Evolutionary conservation across 805 yeast species (phyloP), one percentile per base, ranked within the genome.

Genomic region (Debaryomyces castellii): DNA sequence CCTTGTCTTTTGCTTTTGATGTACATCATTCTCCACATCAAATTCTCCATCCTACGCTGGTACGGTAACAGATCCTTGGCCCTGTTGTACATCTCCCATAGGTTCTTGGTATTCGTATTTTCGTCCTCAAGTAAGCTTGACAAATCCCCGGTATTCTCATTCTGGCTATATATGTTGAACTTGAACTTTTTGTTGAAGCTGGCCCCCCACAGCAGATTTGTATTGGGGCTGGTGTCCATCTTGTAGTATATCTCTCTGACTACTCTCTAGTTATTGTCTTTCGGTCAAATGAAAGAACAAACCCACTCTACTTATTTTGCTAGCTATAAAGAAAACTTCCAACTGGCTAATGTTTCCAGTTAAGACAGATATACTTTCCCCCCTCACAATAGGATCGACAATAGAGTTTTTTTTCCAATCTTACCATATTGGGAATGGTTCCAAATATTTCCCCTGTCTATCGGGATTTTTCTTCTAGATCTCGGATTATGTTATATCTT

Each of bases 11-110:
- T 47, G 44, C 51, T 47, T 42, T 61, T 62, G 52, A 85, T 69
- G 37, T 76, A 80, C 91, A 89, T 85, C 81, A 89, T 77, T 48
- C 97, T 70, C 96, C 96, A 89, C 8, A 95, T 83, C 44, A 89
- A 64, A 60, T 90, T 90, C 58, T 87, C 89, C 83, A 90, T 85
- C 41, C 97, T 71, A 22, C 81, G 77, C 45, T 79, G 77, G 61
- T 87, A 82, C 1, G 96, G 96, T 34, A 90, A 66, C 10, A 84
- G 74, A 9, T 87, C 83, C 52, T 80, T 81, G 12, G 96, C 95
- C 51, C 78, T 79, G 42, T 85, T 74, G 64, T 90, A 90, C 84
- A 90, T 78, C 58, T 82, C 82, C 96, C 96, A 90, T 18, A 89
- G 60, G 47, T 51, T 59, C 40, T 63, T 69, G 16, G 47, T 44